Evolutionary conservation across 2,329 filamentous ascomycete genomes (phyloP), one percentile per base, ranked within the genome.

Genomic region (Penicillium sp.): DNA sequence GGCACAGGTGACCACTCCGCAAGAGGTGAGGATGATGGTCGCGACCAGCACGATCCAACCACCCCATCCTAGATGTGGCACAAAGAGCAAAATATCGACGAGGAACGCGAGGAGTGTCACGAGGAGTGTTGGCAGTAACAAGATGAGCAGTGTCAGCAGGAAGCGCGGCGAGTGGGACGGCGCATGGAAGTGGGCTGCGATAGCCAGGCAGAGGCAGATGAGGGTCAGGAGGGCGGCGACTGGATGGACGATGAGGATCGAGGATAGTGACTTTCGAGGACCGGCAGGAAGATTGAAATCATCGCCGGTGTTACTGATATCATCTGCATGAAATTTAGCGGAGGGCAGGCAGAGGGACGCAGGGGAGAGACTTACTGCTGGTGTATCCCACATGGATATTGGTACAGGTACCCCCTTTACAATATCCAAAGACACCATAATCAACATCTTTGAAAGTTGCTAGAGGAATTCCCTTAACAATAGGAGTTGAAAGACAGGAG

Each of bases 341-440:
- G 48, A 32, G 18, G n/a, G 39, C 54, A 60, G 52, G 52, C 38
- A 53, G 55, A 58, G 18, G 18, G 52, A 39, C 54, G 23, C 46
- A 51, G 54, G 55, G 58, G 55, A 53, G 51, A 52, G 40, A 81
- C 86, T 65, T 79, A 96, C 91, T 83, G 62, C 87, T 87, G 69
- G 88, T 86, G 75, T 97, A 99, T 70, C 93, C 94, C 65, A 99
- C 83, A 69, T 87, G 83, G 61, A 93, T 84, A 39, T 79, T 78
- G 66, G 84, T 89, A 74, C 94, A 97, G 55, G 75, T 68, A 59
- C 71, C 72, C 38, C 76, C 78, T 61, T 85, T 80, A 75, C 94
- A 99, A 67, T 85, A 96, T 27, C 94, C 94, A 77, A 97, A 93
- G 46, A 97, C 92, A 46, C 94, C 94, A 79, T 95, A 97, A 63